A percentile compares a stretch with the other conserved stretches of the same genome.
These are phyloP conservation scores for Cercophora sp. DNA, from an alignment of 495 filamentous ascomycete genomes.

Conservation along the genomic window DNA sequence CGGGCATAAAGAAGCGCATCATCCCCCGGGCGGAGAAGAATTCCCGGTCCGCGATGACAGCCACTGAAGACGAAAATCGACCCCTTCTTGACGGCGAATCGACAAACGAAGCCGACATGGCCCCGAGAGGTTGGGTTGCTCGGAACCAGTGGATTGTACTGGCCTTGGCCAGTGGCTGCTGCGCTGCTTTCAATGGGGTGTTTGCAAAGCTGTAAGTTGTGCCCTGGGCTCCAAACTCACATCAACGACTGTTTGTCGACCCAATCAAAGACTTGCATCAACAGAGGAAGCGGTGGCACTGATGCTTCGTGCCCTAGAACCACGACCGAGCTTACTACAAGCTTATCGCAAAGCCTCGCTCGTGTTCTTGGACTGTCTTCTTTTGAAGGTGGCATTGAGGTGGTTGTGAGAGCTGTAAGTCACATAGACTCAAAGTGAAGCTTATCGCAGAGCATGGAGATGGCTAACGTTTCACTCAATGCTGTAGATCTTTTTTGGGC, in stretches of 20 bases:
- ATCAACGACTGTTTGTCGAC: too few species aligned
- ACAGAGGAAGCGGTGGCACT: too few species aligned
- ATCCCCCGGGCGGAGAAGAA: too few species aligned
- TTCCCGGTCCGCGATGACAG: constrained; percentile 9
- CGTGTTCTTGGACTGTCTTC: constrained; percentile 53
- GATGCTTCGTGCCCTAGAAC: constrained; percentile 59
- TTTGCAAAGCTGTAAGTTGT: constrained; percentile 85
- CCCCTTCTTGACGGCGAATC: constrained; percentile 15
- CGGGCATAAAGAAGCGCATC: too few species aligned
- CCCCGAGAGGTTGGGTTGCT: constrained; percentile 25
- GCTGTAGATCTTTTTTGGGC: constrained; percentile 72
- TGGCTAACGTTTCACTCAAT: constrained; percentile 1
- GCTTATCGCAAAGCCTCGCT: constrained; percentile 61
- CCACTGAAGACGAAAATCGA: constrained; percentile 14
- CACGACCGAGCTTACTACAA: constrained; percentile 76
- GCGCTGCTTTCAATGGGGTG: constrained; percentile 89
- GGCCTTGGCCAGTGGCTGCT: constrained; percentile 79
- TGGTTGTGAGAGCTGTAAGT: constrained; percentile 65
- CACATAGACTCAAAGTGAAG: not conserved
- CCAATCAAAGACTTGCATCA: too few species aligned
- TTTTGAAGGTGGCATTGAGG: constrained; percentile 54
- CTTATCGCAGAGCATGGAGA: not conserved
- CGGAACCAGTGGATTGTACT: constrained; percentile 71
- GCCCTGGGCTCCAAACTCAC: too few species aligned
- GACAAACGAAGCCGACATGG: not conserved